phyloP scores from a whole-genome alignment of 2,329 filamentous ascomycete genomes.

The Hypoxylon rubiginosum region DNA sequence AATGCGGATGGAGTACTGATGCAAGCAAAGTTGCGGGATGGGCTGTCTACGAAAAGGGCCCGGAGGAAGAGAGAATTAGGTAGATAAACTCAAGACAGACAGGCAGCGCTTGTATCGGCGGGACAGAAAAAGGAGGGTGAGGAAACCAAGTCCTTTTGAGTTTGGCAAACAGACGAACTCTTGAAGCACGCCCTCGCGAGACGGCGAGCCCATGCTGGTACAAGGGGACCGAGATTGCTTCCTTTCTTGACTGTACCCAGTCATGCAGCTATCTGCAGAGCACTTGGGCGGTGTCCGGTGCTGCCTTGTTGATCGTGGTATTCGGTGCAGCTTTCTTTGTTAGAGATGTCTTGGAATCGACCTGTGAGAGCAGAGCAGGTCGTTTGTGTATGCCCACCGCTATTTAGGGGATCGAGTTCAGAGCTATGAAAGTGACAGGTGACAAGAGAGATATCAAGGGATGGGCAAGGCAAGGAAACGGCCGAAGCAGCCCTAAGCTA shows the following conservation, averaged over 20 bases:
- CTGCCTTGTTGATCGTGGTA: constrained; percentile 54
- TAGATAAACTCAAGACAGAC: constrained; percentile 54
- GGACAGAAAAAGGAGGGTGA: constrained; percentile 44
- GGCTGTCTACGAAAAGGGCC: constrained; percentile 46
- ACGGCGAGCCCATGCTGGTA: constrained; percentile 52
- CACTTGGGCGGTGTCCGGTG: constrained; percentile 53
- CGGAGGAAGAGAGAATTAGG: constrained; percentile 41
- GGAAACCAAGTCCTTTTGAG: constrained; percentile 54
- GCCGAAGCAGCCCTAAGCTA: constrained; percentile 37
- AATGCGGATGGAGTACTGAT: constrained; percentile 55
- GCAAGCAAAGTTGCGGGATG: constrained; percentile 48
- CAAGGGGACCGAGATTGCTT: constrained; percentile 56
- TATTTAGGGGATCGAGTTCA: constrained; percentile 61
- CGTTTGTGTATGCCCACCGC: constrained; percentile 65
- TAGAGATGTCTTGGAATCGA: constrained; percentile 63
- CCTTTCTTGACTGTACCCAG: constrained; percentile 56
- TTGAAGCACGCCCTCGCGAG: constrained; percentile 52
- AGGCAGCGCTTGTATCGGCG: constrained; percentile 53
- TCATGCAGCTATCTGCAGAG: constrained; percentile 57
- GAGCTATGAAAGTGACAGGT: constrained; percentile 58
- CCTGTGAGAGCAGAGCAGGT: constrained; percentile 56
- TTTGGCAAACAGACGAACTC: constrained; percentile 56
- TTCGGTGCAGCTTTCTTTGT: constrained; percentile 64
- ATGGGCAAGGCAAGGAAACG: constrained; percentile 35
- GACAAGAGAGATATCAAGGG: constrained; percentile 43